Base-by-base conservation (phyloP, 164 flowering plant species). In the Magnolia kwangsiensis region DNA sequence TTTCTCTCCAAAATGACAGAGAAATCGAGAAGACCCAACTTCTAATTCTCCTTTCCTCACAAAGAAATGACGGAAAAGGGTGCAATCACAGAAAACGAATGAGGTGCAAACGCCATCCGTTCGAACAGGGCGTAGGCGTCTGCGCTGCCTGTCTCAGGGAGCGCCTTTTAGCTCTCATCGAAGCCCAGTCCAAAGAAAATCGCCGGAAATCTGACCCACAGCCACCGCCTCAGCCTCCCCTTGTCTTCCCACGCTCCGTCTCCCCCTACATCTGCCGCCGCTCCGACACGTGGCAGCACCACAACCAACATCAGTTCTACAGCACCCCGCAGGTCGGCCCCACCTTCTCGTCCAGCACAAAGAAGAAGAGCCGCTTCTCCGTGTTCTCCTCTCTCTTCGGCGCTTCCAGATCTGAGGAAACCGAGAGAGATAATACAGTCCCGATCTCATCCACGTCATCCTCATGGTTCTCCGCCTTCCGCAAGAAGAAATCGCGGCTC, bases 61-160 rank as follows among this genome's bases (percentile, higher is more conserved):
- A 37, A 29, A 31, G 14, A 16, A 29, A 14, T 16, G 31, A 27
- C 71, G 3, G 50, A 11, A 11, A 31, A 7, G 16, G n/a, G 7
- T 31, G 16, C 19, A 14, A 14, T 10, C 13, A 14, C 16, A 9
- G 21, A 20, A 71, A 55, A 55, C 61, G 76, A 78, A 95, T 93
- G 97, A 91, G 88, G 97, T 95, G 98, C 79, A 87, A 84, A 84
- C 86, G 84, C 45, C 98, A 95, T 78, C 75, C 78, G 5, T 27
- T 83, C 83, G 93, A 91, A 80, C 78, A 71, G 58, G 90, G 89
- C 72, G 87, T 87, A 86, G 98, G 98, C 73, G 96, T 95, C 78
- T 95, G 97, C 84, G 92, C 97, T 74, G 80, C 96, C 24, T 95
- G 98, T 78, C 96, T 95, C 78, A 90, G 97, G 18, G 95, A 95